These are phyloP conservation scores for Leccinum pellstonianum DNA, from an alignment of 768 basidiomycete genomes.

Conservation along the genomic window DNA sequence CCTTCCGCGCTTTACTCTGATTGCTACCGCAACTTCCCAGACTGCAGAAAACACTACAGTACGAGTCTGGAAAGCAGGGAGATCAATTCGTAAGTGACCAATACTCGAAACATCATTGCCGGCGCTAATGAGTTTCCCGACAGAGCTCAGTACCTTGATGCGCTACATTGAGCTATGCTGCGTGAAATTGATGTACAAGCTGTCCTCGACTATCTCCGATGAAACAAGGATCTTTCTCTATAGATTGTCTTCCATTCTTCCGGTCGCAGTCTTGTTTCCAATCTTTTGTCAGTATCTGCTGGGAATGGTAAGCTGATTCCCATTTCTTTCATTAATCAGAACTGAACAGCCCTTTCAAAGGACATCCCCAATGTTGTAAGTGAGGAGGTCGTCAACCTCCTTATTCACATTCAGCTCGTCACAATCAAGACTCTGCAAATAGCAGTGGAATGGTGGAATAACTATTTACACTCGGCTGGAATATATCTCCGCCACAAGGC, in stretches of 20 bases:
- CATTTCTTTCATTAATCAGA: too few species aligned
- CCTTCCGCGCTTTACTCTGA: neutral
- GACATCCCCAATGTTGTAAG: neutral
- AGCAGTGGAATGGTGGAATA: neutral
- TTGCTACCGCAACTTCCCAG: neutral
- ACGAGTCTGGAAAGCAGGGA: neutral
- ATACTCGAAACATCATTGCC: too few species aligned
- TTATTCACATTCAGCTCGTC: neutral
- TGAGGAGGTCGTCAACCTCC: neutral
- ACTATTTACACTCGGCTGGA: too few species aligned
- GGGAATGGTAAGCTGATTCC: neutral
- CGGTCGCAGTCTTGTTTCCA: neutral
- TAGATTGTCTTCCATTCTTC: too few species aligned
- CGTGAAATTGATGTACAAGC: too few species aligned
- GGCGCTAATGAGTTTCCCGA: neutral
- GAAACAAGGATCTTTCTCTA: too few species aligned
- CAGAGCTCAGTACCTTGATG: neutral
- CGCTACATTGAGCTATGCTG: too few species aligned
- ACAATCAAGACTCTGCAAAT: neutral
- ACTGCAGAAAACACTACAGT: neutral
- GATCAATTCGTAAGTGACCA: neutral
- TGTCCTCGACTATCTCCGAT: too few species aligned
- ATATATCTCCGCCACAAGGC: neutral
- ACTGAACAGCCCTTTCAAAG: neutral
- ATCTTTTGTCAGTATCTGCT: neutral